Percentiles rank a stretch among this genome's conserved stretches.
Conservation (phyloP, 2,329 filamentous ascomycete species). For the Aureobasidium musti region DNA sequence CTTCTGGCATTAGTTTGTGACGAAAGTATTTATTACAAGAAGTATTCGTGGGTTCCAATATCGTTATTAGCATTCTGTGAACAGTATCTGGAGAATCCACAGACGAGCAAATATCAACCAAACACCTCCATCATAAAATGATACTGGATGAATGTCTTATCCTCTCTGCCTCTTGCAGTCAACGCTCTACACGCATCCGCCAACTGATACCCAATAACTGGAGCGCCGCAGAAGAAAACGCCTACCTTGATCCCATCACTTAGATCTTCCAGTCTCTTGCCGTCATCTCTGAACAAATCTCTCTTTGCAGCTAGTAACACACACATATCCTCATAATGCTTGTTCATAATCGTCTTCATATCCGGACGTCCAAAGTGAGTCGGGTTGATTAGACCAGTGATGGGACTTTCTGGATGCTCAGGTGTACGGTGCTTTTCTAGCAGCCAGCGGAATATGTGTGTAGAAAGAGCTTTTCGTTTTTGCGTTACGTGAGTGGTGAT, state of each 20-base stretch:
- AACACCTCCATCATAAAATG: conserved; percentile 62
- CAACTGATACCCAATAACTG: conserved; percentile 58
- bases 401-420: conserved; percentile 54
- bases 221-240: conserved; percentile 60
- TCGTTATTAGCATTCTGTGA: too few relatives aligned
- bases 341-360: conserved; percentile 55
- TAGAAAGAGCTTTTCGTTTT: conserved; percentile 54
- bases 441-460: conserved; percentile 59
- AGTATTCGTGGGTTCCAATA: too few relatives aligned
- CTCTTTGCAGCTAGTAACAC: conserved; percentile 39
- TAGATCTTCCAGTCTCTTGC: conserved; percentile 33
- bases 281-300: conserved; percentile 28
- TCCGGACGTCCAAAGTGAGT: conserved; percentile 60
- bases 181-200: conserved; percentile 57
- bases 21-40: too few relatives aligned
- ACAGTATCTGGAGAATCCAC: too few relatives aligned
- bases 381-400: conserved; percentile 57
- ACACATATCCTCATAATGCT: conserved; percentile 58
- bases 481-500: conserved; percentile 61
- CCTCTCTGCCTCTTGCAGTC: conserved; percentile 54
- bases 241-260: conserved; percentile 51
- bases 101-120: too few relatives aligned
- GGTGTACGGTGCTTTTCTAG: conserved; percentile 59
- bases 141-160: conserved; percentile 57
- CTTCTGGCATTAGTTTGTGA: too few relatives aligned